A percentile compares a stretch with the other conserved stretches of the same genome.
Conservation (phyloP, 345 rosid genomes). For the Ceriops zippeliana region DNA sequence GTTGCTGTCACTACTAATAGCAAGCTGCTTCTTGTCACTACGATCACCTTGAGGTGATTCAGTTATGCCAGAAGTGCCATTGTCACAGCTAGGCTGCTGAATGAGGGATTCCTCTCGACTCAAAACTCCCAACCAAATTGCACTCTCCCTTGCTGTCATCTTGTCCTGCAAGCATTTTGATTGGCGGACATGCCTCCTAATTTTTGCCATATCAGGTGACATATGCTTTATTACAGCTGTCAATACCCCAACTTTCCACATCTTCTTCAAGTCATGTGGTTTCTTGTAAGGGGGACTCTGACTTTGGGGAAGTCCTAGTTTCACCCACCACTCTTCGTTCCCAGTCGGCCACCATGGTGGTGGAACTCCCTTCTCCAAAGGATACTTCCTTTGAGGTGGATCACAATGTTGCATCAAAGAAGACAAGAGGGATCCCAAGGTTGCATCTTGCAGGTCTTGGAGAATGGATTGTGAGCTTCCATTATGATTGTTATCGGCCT, state of each 20-base stretch:
- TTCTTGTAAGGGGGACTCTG: constrained; percentile 89
- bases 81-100: constrained; percentile 80
- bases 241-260: constrained; percentile 97
- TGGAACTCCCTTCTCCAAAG: constrained; percentile 78
- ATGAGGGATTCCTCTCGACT: constrained; percentile 74
- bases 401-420: constrained; percentile 99
- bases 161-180: constrained; percentile 99
- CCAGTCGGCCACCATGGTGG: constrained; percentile 99
- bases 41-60: constrained; percentile 47
- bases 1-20: constrained; percentile 62
- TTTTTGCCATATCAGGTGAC: constrained; percentile 95
- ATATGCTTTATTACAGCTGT: constrained; percentile 96
- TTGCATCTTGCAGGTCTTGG: constrained; percentile 97
- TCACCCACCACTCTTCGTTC: constrained; percentile 94
- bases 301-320: constrained; percentile 51
- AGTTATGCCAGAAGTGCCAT: constrained; percentile 77
- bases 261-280: constrained; percentile 96
- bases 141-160: constrained; percentile 99
- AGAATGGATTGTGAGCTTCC: constrained; percentile 62
- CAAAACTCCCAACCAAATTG: constrained; percentile 93
- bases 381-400: constrained; percentile 96
- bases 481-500: constrained; percentile 51
- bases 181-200: constrained; percentile 83
- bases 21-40: constrained; percentile 42
- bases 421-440: constrained; percentile 86